phyloP scores from a whole-genome alignment of 768 basidiomycete species.

The Rubroboletus satanas region DNA sequence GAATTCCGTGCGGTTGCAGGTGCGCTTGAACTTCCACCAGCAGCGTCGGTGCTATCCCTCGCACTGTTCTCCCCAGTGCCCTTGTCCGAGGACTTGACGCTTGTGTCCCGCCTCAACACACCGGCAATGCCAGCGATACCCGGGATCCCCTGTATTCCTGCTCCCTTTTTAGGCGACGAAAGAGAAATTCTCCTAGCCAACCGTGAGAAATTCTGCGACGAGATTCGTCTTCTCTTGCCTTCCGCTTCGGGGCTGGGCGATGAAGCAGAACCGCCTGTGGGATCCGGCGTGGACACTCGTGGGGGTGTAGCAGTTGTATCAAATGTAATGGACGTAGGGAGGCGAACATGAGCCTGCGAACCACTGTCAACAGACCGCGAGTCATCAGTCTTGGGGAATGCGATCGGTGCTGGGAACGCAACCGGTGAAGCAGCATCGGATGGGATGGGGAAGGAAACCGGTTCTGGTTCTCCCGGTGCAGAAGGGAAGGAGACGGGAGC shows the following conservation, averaged over 20 bases:
- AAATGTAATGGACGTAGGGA: slow-evolving; percentile 53
- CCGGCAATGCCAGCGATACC: slow-evolving; percentile 28
- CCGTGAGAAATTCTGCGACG: slow-evolving; percentile 83
- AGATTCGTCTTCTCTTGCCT: slow-evolving; percentile 74
- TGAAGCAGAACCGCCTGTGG: slow-evolving; percentile 48
- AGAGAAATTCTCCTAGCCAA: slow-evolving; percentile 72
- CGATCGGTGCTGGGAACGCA: slow-evolving; percentile 37
- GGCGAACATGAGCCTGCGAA: slow-evolving; percentile 25
- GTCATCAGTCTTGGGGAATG: slow-evolving; percentile 42
- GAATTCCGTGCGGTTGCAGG: slow-evolving; percentile 41
- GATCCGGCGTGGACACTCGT: slow-evolving; percentile 71
- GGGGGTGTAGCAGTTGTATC: slow-evolving; percentile 54
- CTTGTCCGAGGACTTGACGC: slow-evolving; percentile 42
- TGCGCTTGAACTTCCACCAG: slow-evolving; percentile 28
- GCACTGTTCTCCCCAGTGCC: slow-evolving; percentile 18
- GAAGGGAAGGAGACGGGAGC: slow-evolving; percentile 35
- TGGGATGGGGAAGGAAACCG: slow-evolving; percentile 7
- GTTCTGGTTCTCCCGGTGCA: slow-evolving; percentile 12
- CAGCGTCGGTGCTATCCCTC: slow-evolving; percentile 18
- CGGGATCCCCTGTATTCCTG: slow-evolving; percentile 41
- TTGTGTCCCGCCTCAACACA: slow-evolving; percentile 30
- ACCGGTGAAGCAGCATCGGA: slow-evolving; percentile 23
- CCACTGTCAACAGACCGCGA: slow-evolving; percentile 28
- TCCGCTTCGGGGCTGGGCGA: slow-evolving; percentile 69
- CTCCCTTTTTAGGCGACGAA: slow-evolving; percentile 52